Conservation (phyloP, 768 basidiomycete species). For the Termitomyces sp. region DNA sequence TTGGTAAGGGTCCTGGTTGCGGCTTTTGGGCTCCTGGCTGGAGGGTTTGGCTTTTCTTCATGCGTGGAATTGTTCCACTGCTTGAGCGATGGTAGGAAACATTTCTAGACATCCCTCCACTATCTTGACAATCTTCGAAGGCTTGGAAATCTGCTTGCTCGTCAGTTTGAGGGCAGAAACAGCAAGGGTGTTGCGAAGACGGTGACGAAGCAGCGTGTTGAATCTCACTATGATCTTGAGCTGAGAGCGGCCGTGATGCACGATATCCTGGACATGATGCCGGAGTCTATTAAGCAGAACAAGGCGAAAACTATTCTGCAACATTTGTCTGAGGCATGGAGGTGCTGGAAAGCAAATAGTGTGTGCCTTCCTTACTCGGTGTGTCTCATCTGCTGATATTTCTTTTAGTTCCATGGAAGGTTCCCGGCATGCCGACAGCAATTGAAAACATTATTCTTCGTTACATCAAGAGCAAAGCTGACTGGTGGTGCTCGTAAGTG, state of each 20-base stretch:
- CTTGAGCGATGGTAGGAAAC: constrained; percentile 81
- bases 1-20: constrained; percentile 97
- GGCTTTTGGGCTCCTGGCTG: constrained; percentile 99
- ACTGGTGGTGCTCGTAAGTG: constrained; percentile 94
- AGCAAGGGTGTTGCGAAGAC: constrained; percentile 96
- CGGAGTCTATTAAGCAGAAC: constrained; percentile 98
- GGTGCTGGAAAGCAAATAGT: constrained; percentile 95
- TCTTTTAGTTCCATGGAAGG: constrained; percentile 88
- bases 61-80: constrained; percentile 97
- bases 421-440: constrained; percentile 98
- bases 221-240: constrained; percentile 97
- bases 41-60: constrained; percentile 99
- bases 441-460: constrained; percentile 99
- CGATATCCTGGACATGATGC: constrained; percentile 99
- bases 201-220: constrained; percentile 98
- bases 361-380: constrained; percentile 17
- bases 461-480: constrained; percentile 99
- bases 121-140: constrained; percentile 21
- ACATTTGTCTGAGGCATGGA: constrained; percentile 97
- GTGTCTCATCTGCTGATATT: constrained; percentile 1
- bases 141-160: constrained; percentile 93
- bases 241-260: constrained; percentile 99
- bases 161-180: constrained; percentile 98
- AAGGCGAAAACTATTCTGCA: constrained; percentile 99
- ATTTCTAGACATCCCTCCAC: neutral